Evolutionary conservation across 2,329 filamentous ascomycete genomes (phyloP), one percentile per base, ranked within the genome.

Genomic region (Talaromyces piceae): DNA sequence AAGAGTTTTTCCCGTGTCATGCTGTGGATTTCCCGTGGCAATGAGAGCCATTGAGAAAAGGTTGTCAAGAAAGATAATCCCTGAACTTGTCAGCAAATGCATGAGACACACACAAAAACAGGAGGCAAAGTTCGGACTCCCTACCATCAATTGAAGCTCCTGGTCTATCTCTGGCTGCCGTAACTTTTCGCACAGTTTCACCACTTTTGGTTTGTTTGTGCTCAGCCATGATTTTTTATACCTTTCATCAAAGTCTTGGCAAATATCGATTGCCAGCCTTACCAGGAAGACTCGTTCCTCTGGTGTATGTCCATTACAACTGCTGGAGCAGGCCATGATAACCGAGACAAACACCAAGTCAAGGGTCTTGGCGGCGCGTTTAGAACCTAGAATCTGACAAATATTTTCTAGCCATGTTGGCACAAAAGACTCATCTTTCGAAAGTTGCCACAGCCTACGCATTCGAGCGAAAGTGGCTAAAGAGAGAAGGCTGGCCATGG

Each of bases 281-380:
- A 73, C 63, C 27, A 68, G 66, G 49, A 71, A 60, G 11, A 62
- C 57, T 7, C 65, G 61, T 22, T 69, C 59, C 0, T 56, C 39
- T 0, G 57, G 41, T 6, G 60, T 58, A 12, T 69, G 45, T 12
- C 54, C 56, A 39, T 57, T 63, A 41, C 60, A 67, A 41, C 59
- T 68, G 9, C 64, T 62, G n/a, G 69, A 73, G 48, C 67, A 70
- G 25, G 64, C 64, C 37, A 73, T 61, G 8, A 71, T 67, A 8
- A 65, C 67, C 9, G 67, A 63, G 45, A 72, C 53, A n/a, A 71
- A 61, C 12, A 70, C 67, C 26, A 73, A 56, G 50, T 73, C 69
- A 12, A 73, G 56, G 0, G 67, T 72, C 49, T 73, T 72, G 9
- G 64, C 47, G 3, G 63, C 69, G 6, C 68, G 62, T 47, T 67